These are phyloP conservation scores for Stephanocyclus meneghinianus DNA, from an alignment of 352 stramenopile genomes.

Conservation along the genomic window DNA sequence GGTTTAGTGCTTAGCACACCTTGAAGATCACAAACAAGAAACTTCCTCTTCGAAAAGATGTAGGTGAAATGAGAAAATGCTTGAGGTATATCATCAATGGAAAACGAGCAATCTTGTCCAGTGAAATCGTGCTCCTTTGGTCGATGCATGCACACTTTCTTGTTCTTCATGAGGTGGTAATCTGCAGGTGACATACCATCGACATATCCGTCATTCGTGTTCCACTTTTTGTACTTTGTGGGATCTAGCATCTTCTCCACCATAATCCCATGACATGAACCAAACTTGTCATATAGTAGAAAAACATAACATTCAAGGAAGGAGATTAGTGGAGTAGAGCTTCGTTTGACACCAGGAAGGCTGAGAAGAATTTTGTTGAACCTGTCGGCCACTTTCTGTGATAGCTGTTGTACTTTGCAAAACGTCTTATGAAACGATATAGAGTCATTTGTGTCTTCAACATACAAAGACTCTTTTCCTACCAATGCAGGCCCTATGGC, in stretches of 20 bases:
- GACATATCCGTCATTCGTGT: conserved; percentile 14
- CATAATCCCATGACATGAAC: conserved; percentile 14
- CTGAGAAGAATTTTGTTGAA: conserved; percentile 18
- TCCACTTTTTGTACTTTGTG: conserved; percentile 18
- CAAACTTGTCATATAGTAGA: conserved; percentile 8
- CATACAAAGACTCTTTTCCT: conserved; percentile 31
- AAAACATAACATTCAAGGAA: conserved; percentile 53
- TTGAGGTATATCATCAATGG: conserved; percentile 48
- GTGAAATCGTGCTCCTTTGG: background rate
- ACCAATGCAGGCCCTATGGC: conserved; percentile 22
- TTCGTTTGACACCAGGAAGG: conserved; percentile 20
- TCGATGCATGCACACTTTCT: background rate
- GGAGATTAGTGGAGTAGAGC: conserved; percentile 12
- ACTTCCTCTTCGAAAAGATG: conserved; percentile 9
- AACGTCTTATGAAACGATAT: conserved; percentile 45
- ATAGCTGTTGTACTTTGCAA: conserved; percentile 38
- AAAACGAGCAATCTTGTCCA: conserved; percentile 8
- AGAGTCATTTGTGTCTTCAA: conserved; percentile 17
- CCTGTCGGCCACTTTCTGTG: conserved; percentile 6
- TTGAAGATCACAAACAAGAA: conserved; percentile 51
- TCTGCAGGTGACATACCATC: background rate
- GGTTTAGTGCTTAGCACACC: conserved; percentile 20
- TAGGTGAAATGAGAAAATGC: conserved; percentile 46
- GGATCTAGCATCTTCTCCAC: conserved; percentile 47
- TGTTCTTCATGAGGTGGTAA: background rate